Percentiles rank a stretch among this genome's conserved stretches.
phyloP scores from a whole-genome alignment of 371 early-diverging fungal species.

The Syncephalastrum sp. region DNA sequence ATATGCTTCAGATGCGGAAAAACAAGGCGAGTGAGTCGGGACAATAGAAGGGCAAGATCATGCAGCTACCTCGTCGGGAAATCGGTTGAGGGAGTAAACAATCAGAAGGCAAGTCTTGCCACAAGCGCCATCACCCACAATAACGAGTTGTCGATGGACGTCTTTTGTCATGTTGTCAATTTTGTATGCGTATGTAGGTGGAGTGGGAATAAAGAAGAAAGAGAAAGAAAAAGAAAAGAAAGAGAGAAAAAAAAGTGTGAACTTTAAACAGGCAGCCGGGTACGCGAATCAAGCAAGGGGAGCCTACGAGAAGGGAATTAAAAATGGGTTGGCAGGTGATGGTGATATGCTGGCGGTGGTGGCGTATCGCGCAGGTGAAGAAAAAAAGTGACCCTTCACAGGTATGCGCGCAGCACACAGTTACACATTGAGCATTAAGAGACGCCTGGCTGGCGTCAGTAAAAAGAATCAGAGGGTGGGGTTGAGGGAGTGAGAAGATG shows the following conservation, averaged over 20 bases:
- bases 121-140: constrained; percentile 69
- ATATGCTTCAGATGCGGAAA: constrained; percentile 31
- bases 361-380: no score
- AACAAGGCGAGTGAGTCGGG: constrained; percentile 1
- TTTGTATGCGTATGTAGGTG: constrained; percentile 2
- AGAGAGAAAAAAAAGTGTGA: not conserved
- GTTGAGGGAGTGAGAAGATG: no score
- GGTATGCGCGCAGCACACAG: no score
- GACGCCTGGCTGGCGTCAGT: no score
- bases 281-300: no score
- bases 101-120: constrained; percentile 62
- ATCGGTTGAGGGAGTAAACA: constrained; percentile 48
- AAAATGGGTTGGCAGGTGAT: no score
- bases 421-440: no score
- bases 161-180: constrained; percentile 19
- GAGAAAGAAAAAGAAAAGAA: constrained; percentile 3
- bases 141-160: constrained; percentile 57
- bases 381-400: no score
- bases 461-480: no score
- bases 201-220: constrained; percentile 2
- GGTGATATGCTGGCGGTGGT: no score
- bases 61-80: constrained; percentile 35
- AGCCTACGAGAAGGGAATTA: no score
- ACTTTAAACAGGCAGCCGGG: no score
- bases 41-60: constrained; percentile 10